Evolutionary conservation across 495 filamentous ascomycete species (phyloP), one percentile per base, ranked within the genome.

Genomic region (Aspergillus sclerotiicarbonarius): DNA sequence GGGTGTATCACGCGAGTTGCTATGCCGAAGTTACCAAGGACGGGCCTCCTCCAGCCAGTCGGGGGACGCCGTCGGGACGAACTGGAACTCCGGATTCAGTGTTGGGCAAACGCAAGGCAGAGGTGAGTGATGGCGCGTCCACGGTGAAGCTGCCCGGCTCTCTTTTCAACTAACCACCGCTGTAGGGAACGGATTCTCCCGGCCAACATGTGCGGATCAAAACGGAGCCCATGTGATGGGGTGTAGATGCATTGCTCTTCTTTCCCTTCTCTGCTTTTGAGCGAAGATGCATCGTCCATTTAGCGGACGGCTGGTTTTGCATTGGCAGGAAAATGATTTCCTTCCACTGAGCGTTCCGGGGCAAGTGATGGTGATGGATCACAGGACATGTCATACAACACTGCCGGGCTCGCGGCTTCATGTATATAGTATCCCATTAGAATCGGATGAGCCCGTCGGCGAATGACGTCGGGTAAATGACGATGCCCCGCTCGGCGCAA

Each of bases 1-100:
- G 89, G 58, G 86, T 95, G 15, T 97, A 90, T 56, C 94, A 98
- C 73, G 91, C 89, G 19, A 94, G 83, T 54, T 98, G 95, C 62
- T 88, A 93, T 68, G 82, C 82, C 39, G 93, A 98, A 74, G 89
- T 91, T 8, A 88, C 80, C 57, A 89, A 85, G 69, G 87, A 89
- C 59, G 71, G 77, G 2, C 67, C 74, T 25, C 57, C 66, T 9
- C 65, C 70, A 32, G 60, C 56, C 20, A 73, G 76, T 32, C 76
- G 72, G 37, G 70, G 65, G 10, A 77, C 74, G 8, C 74, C 78
- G 0, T 67, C 67, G 51, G 70, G 68, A 13, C 77, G 73, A 46
- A 80, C 68, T 41, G 77, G 64, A 52, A 89, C 86, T 6, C 86
- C 87, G 0, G 87, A 89, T 63, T 82, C 82, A 18, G 80, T 90